Evolutionary conservation across 257 asterid species (phyloP), one percentile per base, ranked within the genome.

Genomic region (Lavandula angustifolia): DNA sequence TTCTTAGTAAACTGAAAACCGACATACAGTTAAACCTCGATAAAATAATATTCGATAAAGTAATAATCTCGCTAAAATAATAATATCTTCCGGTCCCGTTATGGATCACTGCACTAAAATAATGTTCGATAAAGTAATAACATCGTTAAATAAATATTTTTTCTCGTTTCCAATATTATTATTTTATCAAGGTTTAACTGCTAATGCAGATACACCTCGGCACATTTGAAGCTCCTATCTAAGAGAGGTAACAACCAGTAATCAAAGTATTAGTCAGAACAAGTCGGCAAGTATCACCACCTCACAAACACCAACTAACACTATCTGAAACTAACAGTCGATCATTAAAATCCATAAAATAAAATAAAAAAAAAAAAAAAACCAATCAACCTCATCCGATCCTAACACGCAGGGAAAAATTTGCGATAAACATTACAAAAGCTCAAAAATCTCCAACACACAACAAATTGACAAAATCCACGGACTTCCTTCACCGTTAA

Each of bases 401-500:
- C 5, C 31, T 34, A 29, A 7, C 16, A 51, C 42, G 16, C 52
- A 49, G 17, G 51, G 34, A 3, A 52, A 54, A 53, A 62, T 37
- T 41, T 3, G 41, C 17, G 27, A 22, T 16, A 13, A 32, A 42
- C 44, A 41, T 44, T 32, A 3, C 55, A 18, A 9, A 48, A 60
- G 27, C 54, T 44, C 60, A 13, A 44, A 12, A 44, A 43, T 8
- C 42, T 17, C 32, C 50, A 29, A 35, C n/a, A 22, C 1, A 22
- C 27, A 22, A 22, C 2, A 61, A 14, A 54, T 56, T 27, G 31
- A 13, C 22, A 60, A 33, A 58, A 38, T 65, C 33, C 65, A 47
- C 66, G 51, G 6, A 35, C 53, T 46, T 37, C 50, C 69, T 58
- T 43, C 46, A 66, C 9, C 59, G 62, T 41, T 12, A 76, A 69